A percentile compares a stretch with the other conserved stretches of the same genome.
These are phyloP conservation scores for Cenchrus americanus DNA, from an alignment of 176 grass and related monocot species.

Conservation along the genomic window DNA sequence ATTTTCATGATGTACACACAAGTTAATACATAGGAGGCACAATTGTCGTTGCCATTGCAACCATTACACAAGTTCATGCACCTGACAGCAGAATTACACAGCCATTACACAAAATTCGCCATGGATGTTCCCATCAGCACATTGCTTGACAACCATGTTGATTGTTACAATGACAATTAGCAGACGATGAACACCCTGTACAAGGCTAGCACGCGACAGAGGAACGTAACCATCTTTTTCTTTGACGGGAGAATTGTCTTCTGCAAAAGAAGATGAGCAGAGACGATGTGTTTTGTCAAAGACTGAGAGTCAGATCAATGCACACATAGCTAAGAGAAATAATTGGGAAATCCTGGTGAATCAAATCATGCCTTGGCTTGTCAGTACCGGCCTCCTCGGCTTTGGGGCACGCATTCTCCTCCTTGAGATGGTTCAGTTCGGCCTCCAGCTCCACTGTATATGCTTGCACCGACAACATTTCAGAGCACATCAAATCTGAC, in stretches of 20 bases:
- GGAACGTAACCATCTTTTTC: constrained; percentile 64
- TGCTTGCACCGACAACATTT: constrained; percentile 45
- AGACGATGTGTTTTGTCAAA: not conserved
- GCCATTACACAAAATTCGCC: too few relatives aligned
- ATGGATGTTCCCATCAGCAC: constrained; percentile 9
- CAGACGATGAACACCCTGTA: not conserved
- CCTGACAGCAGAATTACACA: too few relatives aligned
- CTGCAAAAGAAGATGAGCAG: constrained; percentile 37
- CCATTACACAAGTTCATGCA: too few relatives aligned
- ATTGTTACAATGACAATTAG: not conserved
- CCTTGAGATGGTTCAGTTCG: constrained; percentile 84
- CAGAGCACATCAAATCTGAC: not conserved
- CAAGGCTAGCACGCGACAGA: not conserved
- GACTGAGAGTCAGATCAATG: constrained; percentile 17
- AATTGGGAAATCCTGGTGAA: not conserved
- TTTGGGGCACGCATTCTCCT: constrained; percentile 80
- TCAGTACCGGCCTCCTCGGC: constrained; percentile 57
- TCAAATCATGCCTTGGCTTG: not conserved
- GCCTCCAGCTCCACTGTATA: constrained; percentile 92
- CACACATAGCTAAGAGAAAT: too few relatives aligned
- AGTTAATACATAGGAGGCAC: too few relatives aligned
- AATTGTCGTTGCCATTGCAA: too few relatives aligned
- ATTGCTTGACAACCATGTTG: not conserved
- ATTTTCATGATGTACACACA: too few relatives aligned
- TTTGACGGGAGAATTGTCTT: constrained; percentile 48